phyloP scores from a whole-genome alignment of 2,329 filamentous ascomycete species.

The Dryadomyces sulphureus region DNA sequence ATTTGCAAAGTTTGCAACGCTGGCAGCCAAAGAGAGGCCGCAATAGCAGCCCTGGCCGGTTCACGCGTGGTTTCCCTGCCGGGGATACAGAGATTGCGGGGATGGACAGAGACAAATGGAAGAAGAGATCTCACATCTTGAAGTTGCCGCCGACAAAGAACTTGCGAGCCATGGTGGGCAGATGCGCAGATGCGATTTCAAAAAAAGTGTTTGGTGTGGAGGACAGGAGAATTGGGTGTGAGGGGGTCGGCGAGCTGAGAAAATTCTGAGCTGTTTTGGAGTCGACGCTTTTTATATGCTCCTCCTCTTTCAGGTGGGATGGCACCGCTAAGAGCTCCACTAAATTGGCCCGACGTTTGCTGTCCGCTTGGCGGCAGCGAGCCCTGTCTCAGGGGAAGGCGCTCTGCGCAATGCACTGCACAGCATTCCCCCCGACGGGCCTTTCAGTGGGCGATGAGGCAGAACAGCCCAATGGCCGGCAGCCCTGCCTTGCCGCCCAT shows the following conservation, averaged over 20 bases:
- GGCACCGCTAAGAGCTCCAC: not conserved
- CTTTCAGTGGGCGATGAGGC: too few species aligned
- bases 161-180: conserved; percentile 72
- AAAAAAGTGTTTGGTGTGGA: not conserved
- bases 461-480: too few species aligned
- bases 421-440: too few species aligned
- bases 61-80: conserved; percentile 11
- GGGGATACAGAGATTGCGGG: conserved; percentile 12
- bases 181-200: conserved; percentile 1
- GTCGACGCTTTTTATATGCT: not conserved
- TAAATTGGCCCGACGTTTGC: not conserved
- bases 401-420: too few species aligned
- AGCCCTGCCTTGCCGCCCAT: too few species aligned
- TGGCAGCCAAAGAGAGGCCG: not conserved
- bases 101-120: too few species aligned
- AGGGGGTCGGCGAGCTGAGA: not conserved
- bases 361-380: not conserved
- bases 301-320: not conserved
- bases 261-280: not conserved
- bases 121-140: conserved; percentile 62
- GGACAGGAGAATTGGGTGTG: not conserved
- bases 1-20: too few species aligned
- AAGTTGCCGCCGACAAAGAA: conserved; percentile 99
- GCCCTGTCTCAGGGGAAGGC: too few species aligned
- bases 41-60: conserved; percentile 11